These are phyloP conservation scores for Globisporangium irregulare DNA, from an alignment of 352 stramenopile genomes.

Conservation along the genomic window DNA sequence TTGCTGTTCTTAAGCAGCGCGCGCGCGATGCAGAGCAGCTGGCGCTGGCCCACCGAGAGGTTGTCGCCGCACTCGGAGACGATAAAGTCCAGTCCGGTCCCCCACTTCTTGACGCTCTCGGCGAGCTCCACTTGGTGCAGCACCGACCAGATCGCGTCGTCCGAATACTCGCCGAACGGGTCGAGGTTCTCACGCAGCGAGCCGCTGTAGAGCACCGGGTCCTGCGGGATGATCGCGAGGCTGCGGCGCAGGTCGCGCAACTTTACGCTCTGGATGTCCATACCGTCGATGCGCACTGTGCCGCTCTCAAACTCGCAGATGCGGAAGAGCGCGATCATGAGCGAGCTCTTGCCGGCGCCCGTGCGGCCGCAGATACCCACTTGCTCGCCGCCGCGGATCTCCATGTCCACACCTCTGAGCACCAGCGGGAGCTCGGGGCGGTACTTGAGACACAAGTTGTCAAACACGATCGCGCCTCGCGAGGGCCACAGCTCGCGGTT, in stretches of 20 bases:
- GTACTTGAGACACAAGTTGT: constrained; percentile 33
- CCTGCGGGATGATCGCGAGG: constrained; percentile 69
- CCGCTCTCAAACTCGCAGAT: constrained; percentile 41
- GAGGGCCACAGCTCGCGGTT: constrained; percentile 7
- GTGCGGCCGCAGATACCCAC: constrained; percentile 41
- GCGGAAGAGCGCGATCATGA: constrained; percentile 27
- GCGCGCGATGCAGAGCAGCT: constrained; percentile 87
- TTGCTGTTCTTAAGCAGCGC: constrained; percentile 89
- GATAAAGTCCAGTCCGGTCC: constrained; percentile 17
- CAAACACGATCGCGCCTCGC: constrained; percentile 26
- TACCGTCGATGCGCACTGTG: constrained; percentile 77
- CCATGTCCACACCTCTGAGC: constrained; percentile 23
- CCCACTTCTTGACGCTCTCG: constrained; percentile 21
- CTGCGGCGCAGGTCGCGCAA: constrained; percentile 24
- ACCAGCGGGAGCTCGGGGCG: constrained; percentile 27
- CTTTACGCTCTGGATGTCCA: constrained; percentile 45
- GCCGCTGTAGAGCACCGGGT: constrained; percentile 90
- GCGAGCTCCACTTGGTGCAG: constrained; percentile 73
- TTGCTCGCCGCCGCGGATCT: constrained; percentile 23
- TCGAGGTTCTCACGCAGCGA: constrained; percentile 89
- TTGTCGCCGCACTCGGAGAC: constrained; percentile 45
- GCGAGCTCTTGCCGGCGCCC: constrained; percentile 26
- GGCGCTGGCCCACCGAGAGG: constrained; percentile 47
- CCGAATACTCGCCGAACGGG: constrained; percentile 55
- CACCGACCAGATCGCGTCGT: constrained; percentile 74